Conservation (phyloP, 2,329 filamentous ascomycete genomes). For the Xylariaceae sp. region DNA sequence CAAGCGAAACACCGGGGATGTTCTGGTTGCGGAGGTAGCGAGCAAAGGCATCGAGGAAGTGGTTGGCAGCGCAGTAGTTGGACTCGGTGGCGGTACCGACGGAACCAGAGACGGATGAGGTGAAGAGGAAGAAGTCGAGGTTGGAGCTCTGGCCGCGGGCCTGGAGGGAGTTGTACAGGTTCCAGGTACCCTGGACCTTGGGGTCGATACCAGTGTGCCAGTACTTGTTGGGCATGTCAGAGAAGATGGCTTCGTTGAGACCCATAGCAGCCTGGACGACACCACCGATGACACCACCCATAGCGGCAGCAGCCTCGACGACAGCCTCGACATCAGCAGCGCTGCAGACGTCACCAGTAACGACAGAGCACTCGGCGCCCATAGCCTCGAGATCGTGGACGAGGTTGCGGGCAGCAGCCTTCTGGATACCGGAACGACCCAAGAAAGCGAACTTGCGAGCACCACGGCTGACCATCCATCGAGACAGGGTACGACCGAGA, state of each 20-base stretch:
- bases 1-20: slow-evolving; percentile 23
- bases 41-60: slow-evolving; percentile 33
- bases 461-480: slow-evolving; percentile 26
- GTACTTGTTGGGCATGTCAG: slow-evolving; percentile 2
- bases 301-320: not conserved
- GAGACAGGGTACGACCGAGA: slow-evolving; percentile 21
- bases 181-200: slow-evolving; percentile 16
- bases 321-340: slow-evolving; percentile 6
- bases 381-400: slow-evolving; percentile 14
- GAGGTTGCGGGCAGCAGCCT: slow-evolving; percentile 15
- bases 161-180: slow-evolving; percentile 12
- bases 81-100: slow-evolving; percentile 31
- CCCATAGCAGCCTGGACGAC: slow-evolving; percentile 35
- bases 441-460: slow-evolving; percentile 32
- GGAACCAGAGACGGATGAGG: slow-evolving; percentile 28
- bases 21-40: slow-evolving; percentile 24
- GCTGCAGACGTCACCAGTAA: slow-evolving; percentile 16
- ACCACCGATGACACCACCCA: slow-evolving; percentile 27
- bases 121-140: slow-evolving; percentile 33
- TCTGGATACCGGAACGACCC: slow-evolving; percentile 28
- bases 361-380: slow-evolving; percentile 7
- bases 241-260: slow-evolving; percentile 25
- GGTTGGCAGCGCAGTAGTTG: slow-evolving; percentile 36
- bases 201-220: slow-evolving; percentile 24
- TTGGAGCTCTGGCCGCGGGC: not conserved